Evolutionary conservation across 257 asterid genomes (phyloP).

Genomic region (Mitragyna speciosa): DNA sequence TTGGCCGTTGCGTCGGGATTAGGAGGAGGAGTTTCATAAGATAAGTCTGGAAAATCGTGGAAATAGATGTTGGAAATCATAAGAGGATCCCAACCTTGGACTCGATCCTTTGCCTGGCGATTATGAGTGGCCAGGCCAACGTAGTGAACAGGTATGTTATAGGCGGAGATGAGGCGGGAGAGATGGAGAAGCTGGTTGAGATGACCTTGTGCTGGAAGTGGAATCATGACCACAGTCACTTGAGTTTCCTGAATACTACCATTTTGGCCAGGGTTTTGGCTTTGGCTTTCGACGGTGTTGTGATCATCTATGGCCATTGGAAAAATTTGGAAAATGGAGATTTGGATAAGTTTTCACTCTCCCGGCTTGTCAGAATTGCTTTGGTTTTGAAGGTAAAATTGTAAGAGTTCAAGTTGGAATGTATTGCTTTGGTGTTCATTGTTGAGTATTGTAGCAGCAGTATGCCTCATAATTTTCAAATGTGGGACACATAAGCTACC

Average conservation of each 20-base stretch:
- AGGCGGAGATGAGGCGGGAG: slow-evolving; percentile 21
- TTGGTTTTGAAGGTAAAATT: too few species aligned
- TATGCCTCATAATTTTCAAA: too few species aligned
- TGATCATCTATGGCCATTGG: background rate
- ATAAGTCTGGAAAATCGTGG: slow-evolving; percentile 32
- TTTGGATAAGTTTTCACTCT: too few species aligned
- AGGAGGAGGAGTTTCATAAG: slow-evolving; percentile 21
- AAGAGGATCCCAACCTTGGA: background rate
- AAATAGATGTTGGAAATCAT: slow-evolving; percentile 19
- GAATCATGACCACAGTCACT: slow-evolving; percentile 20
- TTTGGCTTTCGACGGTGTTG: background rate
- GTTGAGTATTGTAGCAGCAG: too few species aligned
- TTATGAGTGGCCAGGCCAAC: slow-evolving; percentile 10
- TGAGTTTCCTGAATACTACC: background rate
- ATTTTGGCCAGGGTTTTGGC: background rate
- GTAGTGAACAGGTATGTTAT: slow-evolving; percentile 15
- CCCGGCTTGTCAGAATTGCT: too few species aligned
- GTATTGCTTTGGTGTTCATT: too few species aligned
- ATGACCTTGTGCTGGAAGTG: slow-evolving; percentile 20
- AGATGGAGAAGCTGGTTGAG: slow-evolving; percentile 25
- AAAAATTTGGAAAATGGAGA: too few species aligned
- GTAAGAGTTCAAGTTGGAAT: too few species aligned
- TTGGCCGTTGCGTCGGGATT: slow-evolving; percentile 9
- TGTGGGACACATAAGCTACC: too few species aligned
- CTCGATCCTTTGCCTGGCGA: slow-evolving; percentile 2